Evolutionary conservation across 192 early-diverging fungal genomes (phyloP), one percentile per base, ranked within the genome.

Genomic region (Coemansia sp.): DNA sequence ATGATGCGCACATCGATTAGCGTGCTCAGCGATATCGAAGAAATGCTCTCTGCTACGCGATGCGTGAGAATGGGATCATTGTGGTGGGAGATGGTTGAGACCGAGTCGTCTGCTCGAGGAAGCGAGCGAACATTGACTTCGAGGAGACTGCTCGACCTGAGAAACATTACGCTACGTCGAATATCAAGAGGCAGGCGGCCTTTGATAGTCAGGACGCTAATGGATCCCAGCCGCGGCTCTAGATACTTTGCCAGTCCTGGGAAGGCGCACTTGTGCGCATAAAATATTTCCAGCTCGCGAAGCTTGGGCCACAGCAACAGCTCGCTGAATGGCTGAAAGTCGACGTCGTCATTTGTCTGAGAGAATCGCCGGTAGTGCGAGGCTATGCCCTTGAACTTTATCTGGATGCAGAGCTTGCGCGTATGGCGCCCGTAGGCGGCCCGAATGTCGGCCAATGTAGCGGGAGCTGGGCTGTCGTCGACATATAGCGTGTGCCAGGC

Each of bases 121-220:
- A 73, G n/a, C 7, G 74, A 74, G 27, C 60, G 49, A 17, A 82
- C 45, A 17, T 62, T 60, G 0, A 82, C 72, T 31, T 76, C 70
- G 12, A 67, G 29, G 0, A 82, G 56, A 3, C 15, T 20, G 11
- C 19, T 46, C 11, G 79, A 69, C 12, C 42, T 38, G 41, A 76
- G 45, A 59, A 76, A 65, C 67, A 82, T 19, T 22, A 45, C 71
- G 31, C 60, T 64, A 6, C 79, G 66, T 4, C 79, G 49, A 74
- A 82, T 82, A 37, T 82, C 79, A n/a, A 76, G 67, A 4, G 79
- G 79, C 41, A 82, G 68, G 1, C 74, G 63, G 7, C 79, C 79
- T 4, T 60, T 40, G 24, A 82, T 58, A 2, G 69, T 68, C 19
- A 82, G 59, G 4, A 60, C 60, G 31, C 67, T 54, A 27, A 82